phyloP scores from a whole-genome alignment of 225 moss, liverwort and hornwort species.

The Thuidium tamariscinum region DNA sequence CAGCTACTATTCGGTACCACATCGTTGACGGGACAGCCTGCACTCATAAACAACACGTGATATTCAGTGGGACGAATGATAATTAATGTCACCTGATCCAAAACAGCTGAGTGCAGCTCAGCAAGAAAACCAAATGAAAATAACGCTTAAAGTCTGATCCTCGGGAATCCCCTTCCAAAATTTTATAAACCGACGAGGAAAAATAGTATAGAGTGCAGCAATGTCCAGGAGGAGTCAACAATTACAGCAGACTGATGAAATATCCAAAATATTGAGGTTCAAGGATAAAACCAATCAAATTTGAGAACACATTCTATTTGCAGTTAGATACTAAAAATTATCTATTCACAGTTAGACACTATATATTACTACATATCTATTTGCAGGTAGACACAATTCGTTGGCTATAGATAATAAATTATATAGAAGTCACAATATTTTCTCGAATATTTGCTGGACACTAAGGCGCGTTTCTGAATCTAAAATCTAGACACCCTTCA shows the following conservation, averaged over 20 bases:
- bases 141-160: background rate
- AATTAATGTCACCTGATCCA: background rate
- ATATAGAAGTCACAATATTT: background rate
- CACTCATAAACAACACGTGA: background rate
- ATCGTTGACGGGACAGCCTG: conserved; percentile 79
- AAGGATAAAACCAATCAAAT: background rate
- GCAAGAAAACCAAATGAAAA: background rate
- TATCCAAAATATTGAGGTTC: background rate
- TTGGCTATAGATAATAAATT: background rate
- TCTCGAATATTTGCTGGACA: background rate
- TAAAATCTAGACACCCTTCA: background rate
- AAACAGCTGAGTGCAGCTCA: background rate
- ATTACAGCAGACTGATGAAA: background rate
- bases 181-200: background rate
- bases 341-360: background rate
- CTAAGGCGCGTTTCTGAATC: background rate
- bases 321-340: background rate
- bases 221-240: background rate
- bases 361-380: background rate
- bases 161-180: background rate
- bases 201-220: background rate
- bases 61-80: background rate
- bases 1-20: conserved; percentile 92
- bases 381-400: background rate
- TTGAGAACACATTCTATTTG: background rate